Evolutionary conservation across 805 yeast genomes (phyloP).

Genomic region (Lachancea dasiensis): DNA sequence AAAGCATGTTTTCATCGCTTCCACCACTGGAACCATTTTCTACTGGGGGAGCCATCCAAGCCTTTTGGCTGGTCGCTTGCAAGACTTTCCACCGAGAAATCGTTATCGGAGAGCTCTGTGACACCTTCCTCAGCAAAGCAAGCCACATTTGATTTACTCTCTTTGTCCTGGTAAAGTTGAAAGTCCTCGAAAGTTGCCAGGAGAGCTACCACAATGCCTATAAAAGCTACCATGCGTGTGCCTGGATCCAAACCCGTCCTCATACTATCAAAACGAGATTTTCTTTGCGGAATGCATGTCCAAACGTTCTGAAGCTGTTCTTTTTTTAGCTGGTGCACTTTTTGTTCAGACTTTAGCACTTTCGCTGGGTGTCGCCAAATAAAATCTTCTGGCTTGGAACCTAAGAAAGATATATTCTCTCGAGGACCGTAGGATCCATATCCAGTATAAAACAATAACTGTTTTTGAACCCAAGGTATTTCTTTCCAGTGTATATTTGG

Average conservation of each 20-base stretch:
- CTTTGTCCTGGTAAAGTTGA: slow-evolving; percentile 36
- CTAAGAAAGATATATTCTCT: slow-evolving; percentile 46
- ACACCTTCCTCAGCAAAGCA: slow-evolving; percentile 2
- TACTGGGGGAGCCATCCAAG: background rate
- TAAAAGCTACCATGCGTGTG: slow-evolving; percentile 47
- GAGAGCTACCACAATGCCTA: slow-evolving; percentile 42
- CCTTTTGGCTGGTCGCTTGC: too few relatives aligned
- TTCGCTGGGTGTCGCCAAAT: slow-evolving; percentile 48
- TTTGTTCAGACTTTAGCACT: slow-evolving; percentile 27
- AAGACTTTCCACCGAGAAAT: too few relatives aligned
- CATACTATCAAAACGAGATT: slow-evolving; percentile 40
- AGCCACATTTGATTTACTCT: slow-evolving; percentile 30
- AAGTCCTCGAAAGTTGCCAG: slow-evolving; percentile 54
- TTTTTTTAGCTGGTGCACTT: slow-evolving; percentile 30
- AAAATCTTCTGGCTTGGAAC: slow-evolving; percentile 51
- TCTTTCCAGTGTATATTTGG: slow-evolving; percentile 45
- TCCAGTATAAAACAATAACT: slow-evolving; percentile 52
- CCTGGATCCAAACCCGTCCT: slow-evolving; percentile 48
- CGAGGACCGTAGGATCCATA: slow-evolving; percentile 73
- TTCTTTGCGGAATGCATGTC: slow-evolving; percentile 17
- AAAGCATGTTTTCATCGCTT: background rate
- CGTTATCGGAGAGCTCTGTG: background rate
- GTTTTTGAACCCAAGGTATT: slow-evolving; percentile 44
- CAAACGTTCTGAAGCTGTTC: slow-evolving; percentile 28
- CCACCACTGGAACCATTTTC: slow-evolving; percentile 5